Conservation (phyloP, 106 monocot genomes). For the Dendrobium catenatum region DNA sequence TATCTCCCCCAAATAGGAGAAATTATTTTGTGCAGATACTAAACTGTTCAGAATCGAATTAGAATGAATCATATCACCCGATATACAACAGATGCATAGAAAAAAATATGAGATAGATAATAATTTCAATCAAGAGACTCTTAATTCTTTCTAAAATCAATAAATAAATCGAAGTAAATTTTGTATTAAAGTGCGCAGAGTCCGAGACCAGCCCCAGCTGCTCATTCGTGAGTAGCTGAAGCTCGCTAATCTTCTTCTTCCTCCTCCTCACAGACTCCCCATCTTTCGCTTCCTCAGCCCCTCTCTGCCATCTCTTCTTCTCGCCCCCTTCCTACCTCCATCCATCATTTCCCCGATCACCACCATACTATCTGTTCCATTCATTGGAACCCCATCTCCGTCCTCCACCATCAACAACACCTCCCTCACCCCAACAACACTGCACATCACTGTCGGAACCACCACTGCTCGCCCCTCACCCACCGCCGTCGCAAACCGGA, state of each 20-base stretch:
- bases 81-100: too few relatives aligned
- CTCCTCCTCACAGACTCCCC: slow-evolving; percentile 28
- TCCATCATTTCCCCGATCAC: slow-evolving; percentile 32
- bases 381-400: slow-evolving; percentile 55
- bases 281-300: slow-evolving; percentile 11
- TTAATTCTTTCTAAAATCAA: too few relatives aligned
- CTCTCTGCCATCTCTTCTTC: not conserved
- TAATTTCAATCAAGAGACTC: too few relatives aligned
- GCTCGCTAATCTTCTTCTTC: not conserved
- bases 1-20: too few relatives aligned
- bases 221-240: too few relatives aligned
- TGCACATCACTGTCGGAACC: slow-evolving; percentile 42
- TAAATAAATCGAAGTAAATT: too few relatives aligned
- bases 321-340: slow-evolving; percentile 21
- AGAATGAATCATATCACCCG: too few relatives aligned
- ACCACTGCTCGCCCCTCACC: slow-evolving; percentile 9
- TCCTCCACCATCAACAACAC: slow-evolving; percentile 60
- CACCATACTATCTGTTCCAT: slow-evolving; percentile 47
- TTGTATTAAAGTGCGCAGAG: too few relatives aligned
- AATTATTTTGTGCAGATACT: too few relatives aligned
- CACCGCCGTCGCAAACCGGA: slow-evolving; percentile 45
- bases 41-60: too few relatives aligned
- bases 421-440: slow-evolving; percentile 34
- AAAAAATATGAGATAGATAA: too few relatives aligned
- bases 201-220: too few relatives aligned